Percentiles rank a stretch among this genome's conserved stretches.
Evolutionary conservation across 257 asterid genomes (phyloP).

Genomic region (Solanum tacnaense): DNA sequence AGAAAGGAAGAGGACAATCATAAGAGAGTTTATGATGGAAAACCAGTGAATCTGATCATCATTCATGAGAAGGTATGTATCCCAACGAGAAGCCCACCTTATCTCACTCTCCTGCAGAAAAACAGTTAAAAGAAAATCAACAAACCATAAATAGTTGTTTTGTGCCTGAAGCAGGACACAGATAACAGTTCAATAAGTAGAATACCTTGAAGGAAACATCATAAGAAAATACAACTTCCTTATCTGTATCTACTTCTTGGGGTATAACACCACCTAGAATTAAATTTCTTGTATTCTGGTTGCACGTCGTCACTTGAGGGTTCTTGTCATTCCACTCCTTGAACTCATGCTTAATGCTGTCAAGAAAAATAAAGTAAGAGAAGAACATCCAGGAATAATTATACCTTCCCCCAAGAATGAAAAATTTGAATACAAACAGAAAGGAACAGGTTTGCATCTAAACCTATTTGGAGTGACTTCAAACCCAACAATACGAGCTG

Average conservation of each 20-base stretch:
- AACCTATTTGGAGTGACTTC: conserved; percentile 78
- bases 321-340: conserved; percentile 77
- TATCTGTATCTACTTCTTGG: conserved; percentile 64
- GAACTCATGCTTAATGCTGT: conserved; percentile 74
- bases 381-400: neutral
- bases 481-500: conserved; percentile 37
- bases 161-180: neutral
- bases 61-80: conserved; percentile 84
- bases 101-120: conserved; percentile 54
- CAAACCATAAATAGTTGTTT: neutral
- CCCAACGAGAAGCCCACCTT: conserved; percentile 94
- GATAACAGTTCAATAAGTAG: neutral
- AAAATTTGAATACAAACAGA: neutral
- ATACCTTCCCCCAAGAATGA: neutral
- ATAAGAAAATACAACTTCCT: conserved; percentile 53
- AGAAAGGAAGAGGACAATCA: conserved; percentile 87
- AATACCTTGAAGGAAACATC: conserved; percentile 70
- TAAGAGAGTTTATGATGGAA: conserved; percentile 74
- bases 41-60: conserved; percentile 93
- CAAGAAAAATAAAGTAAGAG: neutral
- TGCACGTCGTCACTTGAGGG: conserved; percentile 67
- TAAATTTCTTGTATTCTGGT: conserved; percentile 54
- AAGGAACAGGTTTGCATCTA: neutral
- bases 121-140: neutral
- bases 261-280: conserved; percentile 66